A percentile compares a stretch with the other conserved stretches of the same genome.
phyloP scores from a whole-genome alignment of 768 basidiomycete genomes.

The Russula earlei region DNA sequence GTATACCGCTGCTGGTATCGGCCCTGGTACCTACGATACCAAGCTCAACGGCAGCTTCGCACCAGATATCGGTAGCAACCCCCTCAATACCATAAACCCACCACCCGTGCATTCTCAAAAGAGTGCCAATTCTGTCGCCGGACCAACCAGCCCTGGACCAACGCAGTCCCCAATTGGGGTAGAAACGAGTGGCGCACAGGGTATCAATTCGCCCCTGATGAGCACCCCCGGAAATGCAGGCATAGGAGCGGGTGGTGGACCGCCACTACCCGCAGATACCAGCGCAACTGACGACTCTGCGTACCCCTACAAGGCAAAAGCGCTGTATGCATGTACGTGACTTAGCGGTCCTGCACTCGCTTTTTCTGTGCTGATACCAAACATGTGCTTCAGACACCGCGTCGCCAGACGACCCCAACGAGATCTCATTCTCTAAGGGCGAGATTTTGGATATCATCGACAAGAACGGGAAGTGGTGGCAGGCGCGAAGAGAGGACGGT shows the following conservation, averaged over 20 bases:
- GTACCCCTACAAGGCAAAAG: conserved; percentile 73
- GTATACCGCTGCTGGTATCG: conserved; percentile 58
- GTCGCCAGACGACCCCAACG: conserved; percentile 91
- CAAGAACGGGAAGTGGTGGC: conserved; percentile 93
- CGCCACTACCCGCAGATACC: conserved; percentile 20
- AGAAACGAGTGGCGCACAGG: conserved; percentile 33
- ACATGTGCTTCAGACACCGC: conserved; percentile 58
- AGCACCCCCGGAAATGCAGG: conserved; percentile 52
- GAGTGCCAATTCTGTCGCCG: conserved; percentile 5
- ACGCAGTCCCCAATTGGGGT: conserved; percentile 33
- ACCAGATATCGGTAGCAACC: conserved; percentile 26
- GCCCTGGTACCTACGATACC: conserved; percentile 58
- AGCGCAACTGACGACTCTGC: conserved; percentile 28
- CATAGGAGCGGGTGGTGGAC: conserved; percentile 43
- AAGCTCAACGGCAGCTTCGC: conserved; percentile 40
- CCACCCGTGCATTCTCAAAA: conserved; percentile 9
- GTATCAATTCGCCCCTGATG: conserved; percentile 54
- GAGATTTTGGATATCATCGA: conserved; percentile 90
- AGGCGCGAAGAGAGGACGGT: conserved; percentile 72
- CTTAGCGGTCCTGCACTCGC: not conserved
- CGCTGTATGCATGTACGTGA: conserved; percentile 71
- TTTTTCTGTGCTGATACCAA: not conserved
- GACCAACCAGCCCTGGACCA: conserved; percentile 13
- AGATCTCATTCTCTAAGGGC: conserved; percentile 88
- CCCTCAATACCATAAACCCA: not conserved